Evolutionary conservation across 352 stramenopile species (phyloP).

Genomic region (Globisporangium rhizosaccharum): DNA sequence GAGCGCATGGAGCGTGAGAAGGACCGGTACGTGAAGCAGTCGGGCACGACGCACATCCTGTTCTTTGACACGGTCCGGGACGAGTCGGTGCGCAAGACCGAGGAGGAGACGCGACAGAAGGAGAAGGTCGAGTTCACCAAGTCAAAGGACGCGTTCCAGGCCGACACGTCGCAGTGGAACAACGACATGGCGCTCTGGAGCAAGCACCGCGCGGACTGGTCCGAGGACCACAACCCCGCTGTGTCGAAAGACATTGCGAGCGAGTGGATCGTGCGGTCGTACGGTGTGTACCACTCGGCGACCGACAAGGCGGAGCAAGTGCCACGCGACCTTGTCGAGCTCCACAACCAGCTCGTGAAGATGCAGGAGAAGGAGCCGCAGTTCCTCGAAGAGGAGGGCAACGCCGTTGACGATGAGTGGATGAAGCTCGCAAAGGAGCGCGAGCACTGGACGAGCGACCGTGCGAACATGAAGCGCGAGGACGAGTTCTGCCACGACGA

Average conservation of each 20-base stretch:
- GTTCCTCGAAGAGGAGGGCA: slow-evolving; percentile 78
- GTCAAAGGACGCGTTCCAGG: slow-evolving; percentile 85
- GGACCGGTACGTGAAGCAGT: slow-evolving; percentile 73
- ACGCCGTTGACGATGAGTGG: slow-evolving; percentile 82
- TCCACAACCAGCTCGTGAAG: slow-evolving; percentile 76
- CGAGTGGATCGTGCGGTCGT: slow-evolving; percentile 84
- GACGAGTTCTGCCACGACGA: slow-evolving; percentile 85
- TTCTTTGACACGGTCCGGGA: slow-evolving; percentile 82
- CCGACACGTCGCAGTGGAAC: slow-evolving; percentile 86
- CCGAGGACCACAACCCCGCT: slow-evolving; percentile 79
- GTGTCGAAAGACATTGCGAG: slow-evolving; percentile 87
- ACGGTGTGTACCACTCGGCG: slow-evolving; percentile 72
- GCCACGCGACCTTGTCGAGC: slow-evolving; percentile 61
- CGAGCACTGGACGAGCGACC: slow-evolving; percentile 85
- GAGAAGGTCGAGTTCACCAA: slow-evolving; percentile 89
- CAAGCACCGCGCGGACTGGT: slow-evolving; percentile 85
- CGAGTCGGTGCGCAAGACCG: slow-evolving; percentile 58
- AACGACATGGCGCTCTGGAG: slow-evolving; percentile 85
- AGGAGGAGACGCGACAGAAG: slow-evolving; percentile 78
- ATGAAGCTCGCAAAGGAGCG: slow-evolving; percentile 87
- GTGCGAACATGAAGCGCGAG: slow-evolving; percentile 87
- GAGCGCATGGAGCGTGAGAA: slow-evolving; percentile 83
- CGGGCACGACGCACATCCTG: slow-evolving; percentile 67
- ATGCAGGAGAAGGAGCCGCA: slow-evolving; percentile 78
- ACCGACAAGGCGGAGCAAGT: slow-evolving; percentile 38